A percentile compares a stretch with the other conserved stretches of the same genome.
phyloP scores from a whole-genome alignment of 257 asterid genomes.

The Scutellaria galericulata region DNA sequence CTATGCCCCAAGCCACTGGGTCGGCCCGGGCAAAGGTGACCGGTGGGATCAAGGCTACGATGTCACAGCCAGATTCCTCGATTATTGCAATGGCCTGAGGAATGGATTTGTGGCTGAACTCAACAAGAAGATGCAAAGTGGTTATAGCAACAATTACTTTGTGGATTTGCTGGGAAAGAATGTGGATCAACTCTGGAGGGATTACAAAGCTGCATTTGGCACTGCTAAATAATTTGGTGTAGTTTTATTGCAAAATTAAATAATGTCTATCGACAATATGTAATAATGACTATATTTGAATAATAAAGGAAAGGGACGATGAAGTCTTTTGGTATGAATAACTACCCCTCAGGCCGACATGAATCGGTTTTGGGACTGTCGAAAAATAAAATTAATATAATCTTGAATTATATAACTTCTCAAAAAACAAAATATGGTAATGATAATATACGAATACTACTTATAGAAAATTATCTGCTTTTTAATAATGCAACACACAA shows the following conservation, averaged over 20 bases:
- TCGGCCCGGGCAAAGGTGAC: conserved; percentile 56
- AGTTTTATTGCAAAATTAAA: neutral
- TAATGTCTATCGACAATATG: neutral
- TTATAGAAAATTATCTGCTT: too few species aligned
- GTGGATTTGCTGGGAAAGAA: conserved; percentile 59
- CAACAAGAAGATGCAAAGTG: conserved; percentile 62
- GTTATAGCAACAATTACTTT: conserved; percentile 49
- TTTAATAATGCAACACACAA: too few species aligned
- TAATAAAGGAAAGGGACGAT: neutral
- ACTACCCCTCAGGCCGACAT: too few species aligned
- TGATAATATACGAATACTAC: too few species aligned
- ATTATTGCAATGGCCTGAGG: conserved; percentile 53
- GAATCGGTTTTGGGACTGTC: too few species aligned
- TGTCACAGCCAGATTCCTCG: conserved; percentile 68
- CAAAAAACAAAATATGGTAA: neutral
- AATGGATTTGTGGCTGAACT: conserved; percentile 63
- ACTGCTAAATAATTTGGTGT: neutral
- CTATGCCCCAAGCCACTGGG: conserved; percentile 68
- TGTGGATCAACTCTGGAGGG: conserved; percentile 65
- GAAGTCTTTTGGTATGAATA: too few species aligned
- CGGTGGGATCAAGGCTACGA: conserved; percentile 76
- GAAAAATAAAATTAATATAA: too few species aligned
- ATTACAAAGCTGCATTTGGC: conserved; percentile 58
- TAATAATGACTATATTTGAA: too few species aligned
- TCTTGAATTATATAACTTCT: too few species aligned